phyloP scores from a whole-genome alignment of 2,329 filamentous ascomycete species.

The Pestalotiopsis sp. region DNA sequence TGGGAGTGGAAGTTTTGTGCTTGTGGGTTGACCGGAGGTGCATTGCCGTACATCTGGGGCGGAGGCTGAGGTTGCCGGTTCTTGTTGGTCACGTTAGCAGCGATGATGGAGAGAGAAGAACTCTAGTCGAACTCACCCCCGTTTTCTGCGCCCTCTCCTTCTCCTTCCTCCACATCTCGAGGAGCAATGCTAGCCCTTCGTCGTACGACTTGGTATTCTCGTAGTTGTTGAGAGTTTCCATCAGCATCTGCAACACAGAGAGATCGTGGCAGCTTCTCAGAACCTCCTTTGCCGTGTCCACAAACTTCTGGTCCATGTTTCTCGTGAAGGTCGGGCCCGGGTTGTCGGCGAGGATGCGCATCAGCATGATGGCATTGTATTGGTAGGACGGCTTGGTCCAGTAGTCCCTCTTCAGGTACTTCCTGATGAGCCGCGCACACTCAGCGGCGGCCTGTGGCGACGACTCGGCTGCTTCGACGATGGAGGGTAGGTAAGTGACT shows the following conservation, averaged over 20 bases:
- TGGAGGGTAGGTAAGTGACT: slow-evolving; percentile 87
- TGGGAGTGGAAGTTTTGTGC: slow-evolving; percentile 59
- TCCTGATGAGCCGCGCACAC: slow-evolving; percentile 79
- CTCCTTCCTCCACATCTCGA: slow-evolving; percentile 89
- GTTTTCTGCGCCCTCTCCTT: slow-evolving; percentile 66
- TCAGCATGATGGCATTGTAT: slow-evolving; percentile 95
- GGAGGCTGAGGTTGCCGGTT: slow-evolving; percentile 15
- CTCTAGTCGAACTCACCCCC: slow-evolving; percentile 43
- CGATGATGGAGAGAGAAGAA: slow-evolving; percentile 10
- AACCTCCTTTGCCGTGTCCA: slow-evolving; percentile 73
- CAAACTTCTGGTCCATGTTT: slow-evolving; percentile 85
- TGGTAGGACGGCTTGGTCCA: slow-evolving; percentile 69
- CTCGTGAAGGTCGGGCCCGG: slow-evolving; percentile 89
- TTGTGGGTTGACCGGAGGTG: slow-evolving; percentile 43
- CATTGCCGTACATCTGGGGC: slow-evolving; percentile 41
- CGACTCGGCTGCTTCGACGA: slow-evolving; percentile 94
- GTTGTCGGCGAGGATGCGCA: slow-evolving; percentile 90
- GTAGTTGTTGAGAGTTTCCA: slow-evolving; percentile 83
- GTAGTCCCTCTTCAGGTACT: slow-evolving; percentile 77
- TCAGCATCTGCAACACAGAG: slow-evolving; percentile 80
- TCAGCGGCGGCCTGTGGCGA: slow-evolving; percentile 83
- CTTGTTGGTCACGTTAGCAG: neutral
- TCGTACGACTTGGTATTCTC: slow-evolving; percentile 74
- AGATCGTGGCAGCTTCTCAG: slow-evolving; percentile 72
- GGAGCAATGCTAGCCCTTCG: slow-evolving; percentile 69